phyloP scores from a whole-genome alignment of 2,329 filamentous ascomycete species.

The Zasmidium angulare region DNA sequence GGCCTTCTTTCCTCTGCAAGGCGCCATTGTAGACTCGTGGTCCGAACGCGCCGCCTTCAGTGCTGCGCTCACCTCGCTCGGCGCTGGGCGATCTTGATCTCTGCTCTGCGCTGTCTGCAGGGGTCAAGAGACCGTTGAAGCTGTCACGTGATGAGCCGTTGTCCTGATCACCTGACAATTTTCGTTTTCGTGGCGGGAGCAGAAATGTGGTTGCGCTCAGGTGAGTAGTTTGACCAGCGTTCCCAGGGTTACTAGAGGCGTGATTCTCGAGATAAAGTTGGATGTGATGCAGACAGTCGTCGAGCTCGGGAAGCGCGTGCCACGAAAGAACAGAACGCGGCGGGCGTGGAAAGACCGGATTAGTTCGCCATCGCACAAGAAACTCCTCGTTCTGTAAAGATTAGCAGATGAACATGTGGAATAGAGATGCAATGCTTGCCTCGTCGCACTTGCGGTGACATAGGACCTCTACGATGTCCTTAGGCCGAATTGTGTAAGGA shows the following conservation, averaged over 20 bases:
- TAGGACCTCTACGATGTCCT: constrained; percentile 28
- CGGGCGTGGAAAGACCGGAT: constrained; percentile 9
- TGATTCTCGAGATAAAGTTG: constrained; percentile 44
- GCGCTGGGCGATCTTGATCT: background rate
- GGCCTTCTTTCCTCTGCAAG: constrained; percentile 38
- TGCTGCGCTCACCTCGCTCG: too few relatives aligned
- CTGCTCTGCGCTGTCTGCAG: constrained; percentile 4
- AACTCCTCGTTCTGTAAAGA: constrained; percentile 40
- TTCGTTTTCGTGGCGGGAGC: constrained; percentile 25
- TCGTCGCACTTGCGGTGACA: constrained; percentile 28
- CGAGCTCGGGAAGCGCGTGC: constrained; percentile 44
- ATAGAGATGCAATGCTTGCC: constrained; percentile 22
- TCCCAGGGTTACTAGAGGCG: background rate
- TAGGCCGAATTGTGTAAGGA: constrained; percentile 19
- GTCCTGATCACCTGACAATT: constrained; percentile 24
- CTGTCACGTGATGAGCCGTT: constrained; percentile 20
- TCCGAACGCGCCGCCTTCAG: background rate
- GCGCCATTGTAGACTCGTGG: constrained; percentile 43
- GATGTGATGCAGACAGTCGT: constrained; percentile 39
- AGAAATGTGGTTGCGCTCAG: background rate
- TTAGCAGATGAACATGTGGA: constrained; percentile 7
- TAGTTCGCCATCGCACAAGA: constrained; percentile 42
- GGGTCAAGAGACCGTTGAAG: constrained; percentile 22
- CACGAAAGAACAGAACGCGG: constrained; percentile 40
- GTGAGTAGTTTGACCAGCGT: background rate